Base-by-base conservation (phyloP, 2,329 filamentous ascomycete species). In the Simplicillium sp. region DNA sequence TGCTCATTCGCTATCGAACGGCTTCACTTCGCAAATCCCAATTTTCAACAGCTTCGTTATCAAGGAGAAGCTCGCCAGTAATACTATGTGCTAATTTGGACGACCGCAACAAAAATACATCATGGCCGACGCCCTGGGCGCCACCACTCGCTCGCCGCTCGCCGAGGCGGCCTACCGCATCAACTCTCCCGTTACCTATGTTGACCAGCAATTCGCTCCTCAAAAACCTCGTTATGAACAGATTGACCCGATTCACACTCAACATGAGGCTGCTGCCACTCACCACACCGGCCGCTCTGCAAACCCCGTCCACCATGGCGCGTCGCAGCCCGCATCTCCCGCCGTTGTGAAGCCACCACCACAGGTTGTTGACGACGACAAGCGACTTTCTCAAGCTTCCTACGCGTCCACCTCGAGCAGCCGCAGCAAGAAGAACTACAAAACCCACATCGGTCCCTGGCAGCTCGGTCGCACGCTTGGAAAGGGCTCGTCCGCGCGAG, bases 391-490 rank as follows among this genome's bases (percentile, higher is more conserved):
- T 5, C 62, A 64, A 40, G 60, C 58, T 16, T 66, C 64, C n/a
- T 61, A 65, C 43, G 56, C 60, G 8, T 66, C 63, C 15, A 60
- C 61, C 1, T 60, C 62, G 11, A 66, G 61, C 46, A 56, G 59
- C 31, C 56, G 60, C 29, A 63, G 62, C 45, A 62, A 59, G 43
- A 61, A 60, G 47, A 64, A 62, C 18, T 67, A 68, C 47, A 82
- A 82, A 62, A 86, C 83, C 11, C 83, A 87, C 52, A 86, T 98
- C 52, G 92, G 92, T 0, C 90, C 90, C 49, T 98, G 92, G 92
- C 81, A 90, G 49, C 67, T 98, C 3, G 92, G 92, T 7, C 87
- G 78, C 58, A 94, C 86, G 1, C 71, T 98, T 20, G 92, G 92
- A 1, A 85, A 87, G 51, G 92, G 92, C 3, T 88, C 89, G 2